Percentiles rank a stretch among this genome's conserved stretches.
Conservation (phyloP, 164 flowering plant genomes). For the Tinospora cordifolia region DNA sequence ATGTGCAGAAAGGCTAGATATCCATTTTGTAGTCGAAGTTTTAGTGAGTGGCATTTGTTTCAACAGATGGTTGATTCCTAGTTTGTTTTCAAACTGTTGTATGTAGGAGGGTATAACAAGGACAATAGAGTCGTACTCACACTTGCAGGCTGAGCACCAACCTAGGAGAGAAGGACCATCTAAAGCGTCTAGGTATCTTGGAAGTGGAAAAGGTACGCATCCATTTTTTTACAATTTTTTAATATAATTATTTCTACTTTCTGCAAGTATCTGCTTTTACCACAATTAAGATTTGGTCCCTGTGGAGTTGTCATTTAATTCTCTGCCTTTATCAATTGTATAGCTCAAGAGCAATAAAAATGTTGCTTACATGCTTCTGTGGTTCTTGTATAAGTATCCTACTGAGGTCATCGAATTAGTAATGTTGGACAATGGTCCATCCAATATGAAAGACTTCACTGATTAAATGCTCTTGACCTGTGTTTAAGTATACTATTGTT, state of each 20-base stretch:
- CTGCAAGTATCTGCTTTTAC: background rate
- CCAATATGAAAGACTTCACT: background rate
- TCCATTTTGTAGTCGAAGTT: background rate
- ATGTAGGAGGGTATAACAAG: slow-evolving; percentile 74
- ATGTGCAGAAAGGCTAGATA: background rate
- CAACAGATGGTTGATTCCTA: background rate
- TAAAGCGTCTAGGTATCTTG: slow-evolving; percentile 62
- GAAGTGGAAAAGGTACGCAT: slow-evolving; percentile 64
- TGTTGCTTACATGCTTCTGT: background rate
- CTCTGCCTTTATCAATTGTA: background rate
- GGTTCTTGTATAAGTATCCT: background rate
- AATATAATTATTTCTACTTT: background rate
- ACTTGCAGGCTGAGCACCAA: slow-evolving; percentile 53
- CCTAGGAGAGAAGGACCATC: slow-evolving; percentile 65
- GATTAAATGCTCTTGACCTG: background rate
- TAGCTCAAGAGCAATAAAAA: background rate
- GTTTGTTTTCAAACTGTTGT: slow-evolving; percentile 7
- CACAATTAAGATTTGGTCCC: background rate
- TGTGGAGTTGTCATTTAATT: background rate
- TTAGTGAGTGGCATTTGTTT: background rate
- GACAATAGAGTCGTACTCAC: slow-evolving; percentile 75
- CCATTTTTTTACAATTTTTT: background rate
- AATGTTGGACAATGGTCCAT: background rate
- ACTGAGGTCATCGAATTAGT: background rate
- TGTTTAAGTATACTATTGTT: background rate